Evolutionary conservation across 192 early-diverging fungal genomes (phyloP).

Genomic region (Gigaspora rosea): DNA sequence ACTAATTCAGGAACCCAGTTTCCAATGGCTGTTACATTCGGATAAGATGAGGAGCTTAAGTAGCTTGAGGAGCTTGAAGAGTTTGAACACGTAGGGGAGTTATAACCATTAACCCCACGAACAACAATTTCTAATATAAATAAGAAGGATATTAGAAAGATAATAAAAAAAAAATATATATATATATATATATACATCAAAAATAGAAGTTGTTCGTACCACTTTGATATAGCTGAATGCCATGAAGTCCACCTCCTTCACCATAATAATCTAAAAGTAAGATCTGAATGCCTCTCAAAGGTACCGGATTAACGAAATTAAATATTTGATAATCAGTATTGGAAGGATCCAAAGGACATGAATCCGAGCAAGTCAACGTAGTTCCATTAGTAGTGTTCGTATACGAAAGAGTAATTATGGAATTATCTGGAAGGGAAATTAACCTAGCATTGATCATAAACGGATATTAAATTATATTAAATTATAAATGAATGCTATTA

Average conservation of each 20-base stretch:
- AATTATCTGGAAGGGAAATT: conserved; percentile 57
- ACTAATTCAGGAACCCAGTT: background rate
- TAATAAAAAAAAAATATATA: background rate
- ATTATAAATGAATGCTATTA: background rate
- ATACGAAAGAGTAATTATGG: conserved; percentile 62
- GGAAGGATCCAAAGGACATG: background rate
- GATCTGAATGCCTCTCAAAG: conserved; percentile 57
- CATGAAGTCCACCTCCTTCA: conserved; percentile 42
- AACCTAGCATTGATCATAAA: conserved; percentile 39
- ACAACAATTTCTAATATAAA: conserved; percentile 26
- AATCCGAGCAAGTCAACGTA: background rate
- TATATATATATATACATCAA: too few species aligned
- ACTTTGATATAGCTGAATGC: conserved; percentile 40
- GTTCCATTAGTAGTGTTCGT: conserved; percentile 41
- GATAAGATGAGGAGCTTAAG: background rate
- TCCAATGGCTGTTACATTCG: conserved; percentile 3
- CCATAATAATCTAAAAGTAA: conserved; percentile 61
- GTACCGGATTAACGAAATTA: conserved; percentile 38
- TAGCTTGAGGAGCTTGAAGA: background rate
- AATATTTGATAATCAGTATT: conserved; percentile 48
- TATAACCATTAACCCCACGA: background rate
- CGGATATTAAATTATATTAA: background rate
- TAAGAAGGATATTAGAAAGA: background rate
- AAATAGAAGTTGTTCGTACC: conserved; percentile 1
- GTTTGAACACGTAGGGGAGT: background rate